Percentiles rank a stretch among this genome's conserved stretches.
These are phyloP conservation scores for Alnus glutinosa DNA, from an alignment of 306 rosid genomes.

Conservation along the genomic window DNA sequence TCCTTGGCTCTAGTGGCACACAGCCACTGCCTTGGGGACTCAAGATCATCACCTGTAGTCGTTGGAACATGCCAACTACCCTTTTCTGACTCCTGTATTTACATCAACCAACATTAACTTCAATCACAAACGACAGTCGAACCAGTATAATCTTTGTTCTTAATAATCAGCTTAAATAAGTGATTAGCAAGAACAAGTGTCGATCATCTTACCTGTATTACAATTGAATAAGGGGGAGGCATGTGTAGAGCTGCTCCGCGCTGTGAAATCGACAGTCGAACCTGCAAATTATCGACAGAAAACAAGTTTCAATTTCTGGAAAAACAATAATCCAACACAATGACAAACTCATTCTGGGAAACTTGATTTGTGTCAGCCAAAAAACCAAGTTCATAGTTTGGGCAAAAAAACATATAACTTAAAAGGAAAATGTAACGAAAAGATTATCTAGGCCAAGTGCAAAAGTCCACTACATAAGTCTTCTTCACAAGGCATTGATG, in stretches of 20 bases:
- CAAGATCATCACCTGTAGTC: slow-evolving; percentile 63
- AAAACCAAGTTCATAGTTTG: too few species aligned
- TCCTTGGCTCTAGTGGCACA: slow-evolving; percentile 63
- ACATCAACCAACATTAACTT: slow-evolving; percentile 13
- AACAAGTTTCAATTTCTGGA: neutral
- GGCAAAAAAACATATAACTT: too few species aligned
- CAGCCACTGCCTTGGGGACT: slow-evolving; percentile 77
- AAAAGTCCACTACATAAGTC: too few species aligned
- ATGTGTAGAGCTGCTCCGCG: slow-evolving; percentile 46
- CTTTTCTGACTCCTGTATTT: slow-evolving; percentile 69
- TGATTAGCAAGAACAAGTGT: slow-evolving; percentile 7
- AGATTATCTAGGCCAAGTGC: too few species aligned
- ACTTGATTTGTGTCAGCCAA: neutral
- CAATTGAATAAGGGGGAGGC: slow-evolving; percentile 83
- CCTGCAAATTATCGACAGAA: slow-evolving; percentile 47
- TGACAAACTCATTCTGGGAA: neutral
- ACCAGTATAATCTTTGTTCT: neutral
- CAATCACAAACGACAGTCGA: neutral
- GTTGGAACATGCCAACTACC: slow-evolving; percentile 89
- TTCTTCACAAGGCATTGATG: too few species aligned
- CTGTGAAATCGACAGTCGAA: slow-evolving; percentile 53
- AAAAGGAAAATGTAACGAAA: too few species aligned
- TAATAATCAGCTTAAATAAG: neutral
- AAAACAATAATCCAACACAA: neutral
- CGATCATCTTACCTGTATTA: slow-evolving; percentile 68